Evolutionary conservation across 2,329 filamentous ascomycete species (phyloP).

Genomic region (Arthrobotrys megalospora): DNA sequence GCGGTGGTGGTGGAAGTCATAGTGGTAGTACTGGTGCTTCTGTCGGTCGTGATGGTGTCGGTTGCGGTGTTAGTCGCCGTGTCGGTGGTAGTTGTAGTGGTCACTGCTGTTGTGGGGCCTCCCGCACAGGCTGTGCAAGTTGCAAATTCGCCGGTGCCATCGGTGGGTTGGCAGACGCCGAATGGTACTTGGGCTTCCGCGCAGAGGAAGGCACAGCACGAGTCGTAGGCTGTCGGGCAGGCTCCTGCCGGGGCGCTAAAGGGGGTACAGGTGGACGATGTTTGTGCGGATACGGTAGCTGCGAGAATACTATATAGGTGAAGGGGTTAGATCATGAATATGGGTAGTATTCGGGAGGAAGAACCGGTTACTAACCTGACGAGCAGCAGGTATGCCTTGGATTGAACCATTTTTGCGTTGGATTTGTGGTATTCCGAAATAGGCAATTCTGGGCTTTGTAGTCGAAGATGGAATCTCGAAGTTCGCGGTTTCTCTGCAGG

Average conservation of each 20-base stretch:
- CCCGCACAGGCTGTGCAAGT: constrained; percentile 34
- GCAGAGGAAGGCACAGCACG: constrained; percentile 47
- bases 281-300: constrained; percentile 35
- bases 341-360: not conserved
- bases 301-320: constrained; percentile 12
- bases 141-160: constrained; percentile 39
- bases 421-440: constrained; percentile 7
- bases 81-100: not conserved
- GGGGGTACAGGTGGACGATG: constrained; percentile 24
- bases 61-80: constrained; percentile 5
- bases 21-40: constrained; percentile 25
- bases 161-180: constrained; percentile 39
- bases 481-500: too few relatives aligned
- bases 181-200: constrained; percentile 52
- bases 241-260: constrained; percentile 43
- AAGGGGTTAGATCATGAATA: not conserved
- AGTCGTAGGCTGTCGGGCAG: constrained; percentile 47
- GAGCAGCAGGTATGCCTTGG: constrained; percentile 6
- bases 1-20: constrained; percentile 44
- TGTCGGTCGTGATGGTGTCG: constrained; percentile 2
- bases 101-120: not conserved
- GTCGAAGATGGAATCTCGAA: not conserved
- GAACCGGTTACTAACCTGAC: not conserved
- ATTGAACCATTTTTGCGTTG: constrained; percentile 16
- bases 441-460: not conserved